Conservation (phyloP, 352 stramenopile genomes). For the Globisporangium recalcitrans region DNA sequence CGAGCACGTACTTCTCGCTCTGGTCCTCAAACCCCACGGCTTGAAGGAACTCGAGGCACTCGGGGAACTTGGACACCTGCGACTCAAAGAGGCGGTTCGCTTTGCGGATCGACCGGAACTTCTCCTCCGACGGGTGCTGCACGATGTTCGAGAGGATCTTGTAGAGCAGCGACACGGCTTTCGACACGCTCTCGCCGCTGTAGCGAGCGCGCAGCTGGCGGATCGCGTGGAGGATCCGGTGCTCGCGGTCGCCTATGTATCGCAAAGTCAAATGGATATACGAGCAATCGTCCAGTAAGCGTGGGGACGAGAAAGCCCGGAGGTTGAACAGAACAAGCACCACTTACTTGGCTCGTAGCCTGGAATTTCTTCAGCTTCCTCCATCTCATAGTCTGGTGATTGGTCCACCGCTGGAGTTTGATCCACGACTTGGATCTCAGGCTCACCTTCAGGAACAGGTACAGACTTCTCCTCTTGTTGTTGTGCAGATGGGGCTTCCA, state of each 20-base stretch:
- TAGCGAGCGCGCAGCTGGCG: slow-evolving; percentile 32
- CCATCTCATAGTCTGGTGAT: slow-evolving; percentile 8
- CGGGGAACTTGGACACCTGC: slow-evolving; percentile 40
- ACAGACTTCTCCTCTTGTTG: background rate
- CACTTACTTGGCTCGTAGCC: slow-evolving; percentile 15
- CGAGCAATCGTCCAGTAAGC: background rate
- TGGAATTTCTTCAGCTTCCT: background rate
- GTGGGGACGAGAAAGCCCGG: background rate
- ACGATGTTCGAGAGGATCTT: slow-evolving; percentile 77
- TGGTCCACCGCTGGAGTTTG: background rate
- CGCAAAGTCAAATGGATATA: background rate
- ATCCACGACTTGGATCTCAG: background rate
- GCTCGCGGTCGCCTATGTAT: slow-evolving; percentile 47
- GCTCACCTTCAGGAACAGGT: background rate
- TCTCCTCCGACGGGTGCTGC: slow-evolving; percentile 40
- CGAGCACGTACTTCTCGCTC: slow-evolving; percentile 43
- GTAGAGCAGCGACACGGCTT: slow-evolving; percentile 41
- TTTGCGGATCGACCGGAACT: slow-evolving; percentile 68
- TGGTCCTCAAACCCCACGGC: slow-evolving; percentile 69
- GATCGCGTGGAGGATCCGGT: slow-evolving; percentile 41
- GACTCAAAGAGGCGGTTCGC: slow-evolving; percentile 52
- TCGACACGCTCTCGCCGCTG: slow-evolving; percentile 24
- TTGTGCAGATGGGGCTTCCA: slow-evolving; percentile 6
- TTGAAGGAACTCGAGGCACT: slow-evolving; percentile 60
- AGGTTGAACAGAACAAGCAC: background rate